phyloP scores from a whole-genome alignment of 176 grass and related monocot genomes.

The Musa schizocarpa region DNA sequence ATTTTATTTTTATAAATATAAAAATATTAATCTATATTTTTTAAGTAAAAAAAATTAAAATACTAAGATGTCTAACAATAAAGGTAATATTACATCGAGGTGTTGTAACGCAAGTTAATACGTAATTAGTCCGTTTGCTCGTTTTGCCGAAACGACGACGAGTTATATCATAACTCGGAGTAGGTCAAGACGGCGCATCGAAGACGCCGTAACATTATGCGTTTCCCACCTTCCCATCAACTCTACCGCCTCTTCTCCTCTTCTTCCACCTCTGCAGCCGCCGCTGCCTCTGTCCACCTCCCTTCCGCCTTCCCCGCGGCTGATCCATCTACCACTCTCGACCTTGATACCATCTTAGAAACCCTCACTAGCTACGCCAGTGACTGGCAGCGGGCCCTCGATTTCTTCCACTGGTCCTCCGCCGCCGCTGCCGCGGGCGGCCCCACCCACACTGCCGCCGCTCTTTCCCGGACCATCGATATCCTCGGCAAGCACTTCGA shows the following conservation, averaged over 20 bases:
- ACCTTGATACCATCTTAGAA: constrained; percentile 41
- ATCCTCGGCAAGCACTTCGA: constrained; percentile 90
- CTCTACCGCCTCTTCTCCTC: neutral
- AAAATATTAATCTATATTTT: too few relatives aligned
- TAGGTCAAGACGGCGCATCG: too few relatives aligned
- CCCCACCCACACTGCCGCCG: constrained; percentile 32
- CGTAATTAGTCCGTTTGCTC: too few relatives aligned
- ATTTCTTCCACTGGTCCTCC: constrained; percentile 81
- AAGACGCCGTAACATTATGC: neutral
- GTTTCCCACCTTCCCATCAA: neutral
- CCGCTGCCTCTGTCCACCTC: constrained; percentile 21
- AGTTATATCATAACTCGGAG: too few relatives aligned
- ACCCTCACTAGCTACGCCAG: constrained; percentile 75
- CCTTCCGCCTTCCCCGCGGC: neutral
- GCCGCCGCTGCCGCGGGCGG: constrained; percentile 15
- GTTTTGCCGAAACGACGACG: too few relatives aligned
- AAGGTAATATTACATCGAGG: too few relatives aligned
- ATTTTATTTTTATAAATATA: too few relatives aligned
- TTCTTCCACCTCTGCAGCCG: constrained; percentile 6
- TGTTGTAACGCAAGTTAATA: too few relatives aligned
- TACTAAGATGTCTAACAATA: too few relatives aligned
- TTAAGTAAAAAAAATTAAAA: too few relatives aligned
- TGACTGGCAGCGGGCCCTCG: constrained; percentile 70
- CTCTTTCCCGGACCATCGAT: constrained; percentile 57
- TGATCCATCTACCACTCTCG: constrained; percentile 11